Base-by-base conservation (phyloP, 768 basidiomycete genomes). In the Naematelia encephala region DNA sequence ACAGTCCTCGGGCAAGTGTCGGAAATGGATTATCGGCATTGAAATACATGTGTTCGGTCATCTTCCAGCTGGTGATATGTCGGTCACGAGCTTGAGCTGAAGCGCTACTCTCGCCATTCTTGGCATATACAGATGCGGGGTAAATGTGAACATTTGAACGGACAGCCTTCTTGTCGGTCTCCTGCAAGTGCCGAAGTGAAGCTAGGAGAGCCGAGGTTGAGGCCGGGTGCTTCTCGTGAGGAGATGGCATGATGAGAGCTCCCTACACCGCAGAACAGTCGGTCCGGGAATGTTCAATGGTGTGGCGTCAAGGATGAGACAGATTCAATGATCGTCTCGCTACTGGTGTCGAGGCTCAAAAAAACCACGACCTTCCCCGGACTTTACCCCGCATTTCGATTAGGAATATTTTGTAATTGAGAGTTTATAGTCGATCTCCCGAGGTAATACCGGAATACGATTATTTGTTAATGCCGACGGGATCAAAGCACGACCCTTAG, bases 21-120 rank as follows among this genome's bases (percentile, higher is more conserved):
- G 94, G 94, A 71, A 97, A 96, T 0, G 91, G 91, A 10, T 87
- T 88, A 0, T 91, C 91, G 1, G 90, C 81, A 50, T 88, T 85
- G 60, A 90, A 88, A 78, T 94, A 97, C 74, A 91, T 91, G 81
- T 86, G 90, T 76, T 98, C 96, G 77, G 90, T 89, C 91, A 98
- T 91, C 81, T 91, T 94, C 94, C 94, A 97, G 78, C 89, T 91
- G 2, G 84, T 82, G 27, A 97, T 79, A 2, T 74, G 60, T 12
- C 67, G 51, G 42, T 68, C 63, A 27, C 60, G 28, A 34, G 51
- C 30, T 5, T 47, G 19, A 4, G 30, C 21, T 16, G 44, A n/a
- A 16, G 59, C 3, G 1, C 44, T 29, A 12, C 54, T 21, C 8
- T 22, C 30, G 27, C 29, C 43, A 21, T 56, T 43, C 22, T 55